phyloP scores from a whole-genome alignment of 345 rosid genomes.

The Carallia brachiata region DNA sequence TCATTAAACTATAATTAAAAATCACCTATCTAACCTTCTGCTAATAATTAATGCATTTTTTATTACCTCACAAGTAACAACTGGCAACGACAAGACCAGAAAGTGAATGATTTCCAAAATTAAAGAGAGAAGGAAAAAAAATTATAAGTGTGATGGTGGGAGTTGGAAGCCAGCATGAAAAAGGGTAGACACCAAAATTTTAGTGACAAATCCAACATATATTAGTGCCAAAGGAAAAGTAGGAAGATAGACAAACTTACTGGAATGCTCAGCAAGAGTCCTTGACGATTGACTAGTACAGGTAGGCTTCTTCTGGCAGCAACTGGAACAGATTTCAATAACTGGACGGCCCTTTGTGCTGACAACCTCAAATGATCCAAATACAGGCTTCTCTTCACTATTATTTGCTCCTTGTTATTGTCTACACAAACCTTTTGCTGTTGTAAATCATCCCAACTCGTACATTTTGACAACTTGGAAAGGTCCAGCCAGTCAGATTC shows the following conservation, averaged over 20 bases:
- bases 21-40: too few species aligned
- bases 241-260: slow-evolving; percentile 39
- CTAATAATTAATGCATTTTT: too few species aligned
- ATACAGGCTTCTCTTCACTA: slow-evolving; percentile 21
- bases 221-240: slow-evolving; percentile 1
- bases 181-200: not conserved
- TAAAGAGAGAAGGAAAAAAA: too few species aligned
- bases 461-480: slow-evolving; percentile 48
- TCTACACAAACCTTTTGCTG: slow-evolving; percentile 6
- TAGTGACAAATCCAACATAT: not conserved
- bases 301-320: slow-evolving; percentile 82
- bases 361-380: slow-evolving; percentile 40
- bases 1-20: too few species aligned
- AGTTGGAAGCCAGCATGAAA: not conserved
- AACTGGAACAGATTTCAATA: slow-evolving; percentile 59
- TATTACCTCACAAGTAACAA: too few species aligned
- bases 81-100: too few species aligned
- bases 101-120: too few species aligned
- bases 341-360: slow-evolving; percentile 44
- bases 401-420: slow-evolving; percentile 5
- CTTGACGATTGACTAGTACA: slow-evolving; percentile 53
- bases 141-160: too few species aligned
- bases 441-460: slow-evolving; percentile 27
- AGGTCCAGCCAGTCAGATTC: slow-evolving; percentile 83
- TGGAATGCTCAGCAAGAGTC: slow-evolving; percentile 61